These are phyloP conservation scores for Rhizopogon vesiculosus DNA, from an alignment of 768 basidiomycete species.

Conservation along the genomic window DNA sequence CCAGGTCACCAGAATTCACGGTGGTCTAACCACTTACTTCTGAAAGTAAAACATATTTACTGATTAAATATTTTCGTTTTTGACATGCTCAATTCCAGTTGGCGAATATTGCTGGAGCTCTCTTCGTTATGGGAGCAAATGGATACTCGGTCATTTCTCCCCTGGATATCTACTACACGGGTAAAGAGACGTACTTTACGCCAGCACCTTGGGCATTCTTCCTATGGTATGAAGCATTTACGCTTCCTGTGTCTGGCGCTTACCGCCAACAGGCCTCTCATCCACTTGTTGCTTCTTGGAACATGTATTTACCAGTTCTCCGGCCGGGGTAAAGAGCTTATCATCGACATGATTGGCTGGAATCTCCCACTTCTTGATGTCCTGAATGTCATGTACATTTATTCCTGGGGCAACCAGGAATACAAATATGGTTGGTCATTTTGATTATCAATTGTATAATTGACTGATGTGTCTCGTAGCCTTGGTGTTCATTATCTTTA, in stretches of 20 bases:
- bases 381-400: slow-evolving; percentile 62
- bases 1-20: slow-evolving; percentile 11
- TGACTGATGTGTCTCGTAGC: slow-evolving; percentile 20
- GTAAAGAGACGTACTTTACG: slow-evolving; percentile 64
- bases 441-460: neutral
- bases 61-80: neutral
- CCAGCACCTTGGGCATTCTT: slow-evolving; percentile 60
- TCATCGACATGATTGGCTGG: slow-evolving; percentile 66
- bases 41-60: slow-evolving; percentile 41
- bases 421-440: slow-evolving; percentile 36
- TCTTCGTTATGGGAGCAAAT: slow-evolving; percentile 56
- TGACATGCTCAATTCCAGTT: slow-evolving; percentile 28
- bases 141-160: slow-evolving; percentile 57
- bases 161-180: slow-evolving; percentile 38
- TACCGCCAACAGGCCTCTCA: slow-evolving; percentile 40
- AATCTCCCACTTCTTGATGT: slow-evolving; percentile 58
- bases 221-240: slow-evolving; percentile 42
- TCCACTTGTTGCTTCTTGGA: slow-evolving; percentile 64
- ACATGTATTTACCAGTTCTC: slow-evolving; percentile 61
- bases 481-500: slow-evolving; percentile 36
- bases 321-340: slow-evolving; percentile 46
- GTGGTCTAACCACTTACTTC: slow-evolving; percentile 46
- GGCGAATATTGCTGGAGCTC: slow-evolving; percentile 51
- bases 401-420: slow-evolving; percentile 50
- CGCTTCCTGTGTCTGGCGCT: neutral